Evolutionary conservation across 345 rosid genomes (phyloP).

Genomic region (Eucalyptus melliodora): DNA sequence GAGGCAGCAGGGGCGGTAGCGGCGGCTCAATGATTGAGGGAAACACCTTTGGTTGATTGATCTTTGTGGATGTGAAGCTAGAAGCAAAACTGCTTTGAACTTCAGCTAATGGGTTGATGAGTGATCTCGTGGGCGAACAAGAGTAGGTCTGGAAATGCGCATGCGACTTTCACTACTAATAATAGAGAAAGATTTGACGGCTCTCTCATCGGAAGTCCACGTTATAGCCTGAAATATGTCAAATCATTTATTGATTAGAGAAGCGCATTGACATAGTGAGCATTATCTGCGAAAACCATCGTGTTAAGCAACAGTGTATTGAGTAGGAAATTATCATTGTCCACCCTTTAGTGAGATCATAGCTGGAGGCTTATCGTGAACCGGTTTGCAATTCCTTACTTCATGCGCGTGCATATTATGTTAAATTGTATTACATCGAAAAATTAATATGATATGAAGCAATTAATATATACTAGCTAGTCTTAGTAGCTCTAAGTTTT

Average conservation of each 20-base stretch:
- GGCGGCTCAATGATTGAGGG: background rate
- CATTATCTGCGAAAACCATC: background rate
- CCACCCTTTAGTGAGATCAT: background rate
- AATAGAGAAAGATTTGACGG: background rate
- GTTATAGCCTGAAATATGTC: background rate
- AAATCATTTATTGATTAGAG: background rate
- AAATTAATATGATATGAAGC: fast-evolving
- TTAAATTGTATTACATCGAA: background rate
- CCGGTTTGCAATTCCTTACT: background rate
- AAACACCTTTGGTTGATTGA: background rate
- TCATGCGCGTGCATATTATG: background rate
- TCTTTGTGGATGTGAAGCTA: background rate
- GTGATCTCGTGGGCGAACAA: background rate
- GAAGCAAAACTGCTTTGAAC: background rate
- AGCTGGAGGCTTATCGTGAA: background rate
- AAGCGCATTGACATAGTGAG: background rate
- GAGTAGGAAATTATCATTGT: background rate
- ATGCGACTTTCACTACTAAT: background rate
- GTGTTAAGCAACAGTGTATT: background rate
- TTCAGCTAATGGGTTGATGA: background rate
- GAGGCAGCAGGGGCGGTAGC: background rate
- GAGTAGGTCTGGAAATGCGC: background rate
- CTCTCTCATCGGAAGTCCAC: background rate
- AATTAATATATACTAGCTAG: background rate
- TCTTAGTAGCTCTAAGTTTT: background rate